Conservation (phyloP, 805 yeast genomes). For the Debaryomyces hansenii region DNA sequence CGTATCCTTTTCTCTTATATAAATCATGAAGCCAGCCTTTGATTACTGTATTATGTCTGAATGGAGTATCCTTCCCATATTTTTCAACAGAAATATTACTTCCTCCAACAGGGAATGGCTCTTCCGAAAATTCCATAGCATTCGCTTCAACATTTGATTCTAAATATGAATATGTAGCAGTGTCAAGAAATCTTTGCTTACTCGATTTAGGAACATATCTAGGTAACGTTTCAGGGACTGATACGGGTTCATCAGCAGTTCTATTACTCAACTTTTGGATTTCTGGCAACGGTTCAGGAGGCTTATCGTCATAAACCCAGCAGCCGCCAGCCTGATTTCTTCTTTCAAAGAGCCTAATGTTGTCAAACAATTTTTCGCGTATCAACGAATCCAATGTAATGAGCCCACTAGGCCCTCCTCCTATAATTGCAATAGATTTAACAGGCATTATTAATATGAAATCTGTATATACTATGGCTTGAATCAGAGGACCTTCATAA, state of each 20-base stretch:
- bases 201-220: slow-evolving; percentile 14
- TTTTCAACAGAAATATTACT: slow-evolving; percentile 11
- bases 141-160: slow-evolving; percentile 23
- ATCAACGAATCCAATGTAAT: slow-evolving; percentile 39
- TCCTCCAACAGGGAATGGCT: slow-evolving; percentile 15
- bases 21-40: slow-evolving; percentile 19
- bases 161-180: slow-evolving; percentile 20
- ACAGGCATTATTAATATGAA: slow-evolving; percentile 3
- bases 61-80: slow-evolving; percentile 20
- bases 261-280: slow-evolving; percentile 10
- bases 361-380: slow-evolving; percentile 30
- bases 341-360: slow-evolving; percentile 42
- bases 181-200: slow-evolving; percentile 18
- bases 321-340: slow-evolving; percentile 42
- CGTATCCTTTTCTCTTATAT: slow-evolving; percentile 19
- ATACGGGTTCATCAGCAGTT: slow-evolving; percentile 10
- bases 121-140: slow-evolving; percentile 23
- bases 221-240: slow-evolving; percentile 15
- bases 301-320: slow-evolving; percentile 37
- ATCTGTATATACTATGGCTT: not conserved
- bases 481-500: no score
- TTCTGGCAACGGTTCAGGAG: slow-evolving; percentile 17
- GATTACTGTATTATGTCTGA: slow-evolving; percentile 16
- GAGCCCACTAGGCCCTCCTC: slow-evolving; percentile 55
- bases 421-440: slow-evolving; percentile 42